Base-by-base conservation (phyloP, 441 rosid species). In the Mallotus repandus region DNA sequence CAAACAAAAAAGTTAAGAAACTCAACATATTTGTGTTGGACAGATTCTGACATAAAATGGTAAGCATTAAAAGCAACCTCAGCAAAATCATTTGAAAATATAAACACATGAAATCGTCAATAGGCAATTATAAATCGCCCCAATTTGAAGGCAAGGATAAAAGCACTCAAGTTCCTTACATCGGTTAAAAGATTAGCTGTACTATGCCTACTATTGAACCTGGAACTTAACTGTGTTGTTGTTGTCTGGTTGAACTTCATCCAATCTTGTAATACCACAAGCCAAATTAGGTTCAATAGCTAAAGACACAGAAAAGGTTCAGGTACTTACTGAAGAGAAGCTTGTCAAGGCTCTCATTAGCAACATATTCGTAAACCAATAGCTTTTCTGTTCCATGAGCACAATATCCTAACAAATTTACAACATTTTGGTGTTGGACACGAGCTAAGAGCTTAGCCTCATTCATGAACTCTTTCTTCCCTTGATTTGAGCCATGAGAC, bases 371-470 rank as follows among this genome's bases (percentile, higher is more conserved):
- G n/a, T n/a, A n/a, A n/a, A n/a, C n/a, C n/a, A n/a, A n/a, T n/a
- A n/a, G n/a, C n/a, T n/a, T n/a, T n/a, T n/a, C n/a, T n/a, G n/a
- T n/a, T n/a, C n/a, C n/a, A n/a, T n/a, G n/a, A n/a, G n/a, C n/a
- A n/a, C n/a, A n/a, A n/a, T n/a, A n/a, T n/a, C n/a, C n/a, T n/a
- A n/a, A n/a, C n/a, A n/a, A n/a, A n/a, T n/a, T n/a, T n/a, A n/a
- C n/a, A n/a, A n/a, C n/a, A n/a, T n/a, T n/a, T n/a, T n/a, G n/a
- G n/a, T n/a, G n/a, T n/a, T n/a, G n/a, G n/a, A n/a, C n/a, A n/a
- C n/a, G n/a, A n/a, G n/a, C n/a, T n/a, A n/a, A 84, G 74, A 91
- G 66, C 87, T 83, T 91, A 60, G 95, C 99, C 84, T 95, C 99
- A 72, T 93, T 95, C 9, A 73, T 81, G 63, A 93, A 95, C 84